Base-by-base conservation (phyloP, 768 basidiomycete species). In the Gymnopilus junonius region DNA sequence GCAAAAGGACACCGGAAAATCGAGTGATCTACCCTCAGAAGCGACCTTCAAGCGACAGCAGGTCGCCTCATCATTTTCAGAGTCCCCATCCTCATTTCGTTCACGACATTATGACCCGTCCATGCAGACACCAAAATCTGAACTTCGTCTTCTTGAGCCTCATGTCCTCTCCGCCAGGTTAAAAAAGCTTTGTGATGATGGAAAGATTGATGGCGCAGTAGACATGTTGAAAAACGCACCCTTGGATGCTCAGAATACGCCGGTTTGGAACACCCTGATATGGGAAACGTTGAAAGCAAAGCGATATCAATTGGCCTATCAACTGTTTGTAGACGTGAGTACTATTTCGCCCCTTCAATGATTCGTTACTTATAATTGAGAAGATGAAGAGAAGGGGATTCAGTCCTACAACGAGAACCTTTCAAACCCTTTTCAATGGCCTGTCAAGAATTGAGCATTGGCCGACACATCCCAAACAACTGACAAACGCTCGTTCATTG, bases 351-450 rank as follows among this genome's bases (percentile, higher is more conserved):
- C 53, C 27, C n/a, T 56, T 50, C 35, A 31, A 7, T 21, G 8
- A 34, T 45, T 37, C 59, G 63, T 29, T 40, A 40, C 23, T 48
- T 31, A 63, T 56, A 58, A 55, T 46, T 20, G 43, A 32, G n/a
- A 63, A 95, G 93, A 93, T 95, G 92, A 94, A 93, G 75, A 84
- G 92, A 34, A 85, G 94, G 45, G 91, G 91, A 1, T 89, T 93
- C 70, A 81, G 81, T 48, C 92, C 94, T 25, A 88, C 82, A 45
- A 73, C 80, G 7, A 77, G 86, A 60, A 93, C 93, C 1, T 94
- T 84, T 67, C 80, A 83, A 46, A 91, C 90, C 23, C 77, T 94
- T 74, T 81, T 95, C 73, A 81, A 74, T 45, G 92, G 91, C 6
- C 80, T 90, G 43, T 79, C 84, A 2, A 80, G 80, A 29, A 85